A percentile compares a stretch with the other conserved stretches of the same genome.
These are phyloP conservation scores for Pseudomicrostroma phylloplanum DNA, from an alignment of 1,284 basidiomycete species.

Conservation along the genomic window DNA sequence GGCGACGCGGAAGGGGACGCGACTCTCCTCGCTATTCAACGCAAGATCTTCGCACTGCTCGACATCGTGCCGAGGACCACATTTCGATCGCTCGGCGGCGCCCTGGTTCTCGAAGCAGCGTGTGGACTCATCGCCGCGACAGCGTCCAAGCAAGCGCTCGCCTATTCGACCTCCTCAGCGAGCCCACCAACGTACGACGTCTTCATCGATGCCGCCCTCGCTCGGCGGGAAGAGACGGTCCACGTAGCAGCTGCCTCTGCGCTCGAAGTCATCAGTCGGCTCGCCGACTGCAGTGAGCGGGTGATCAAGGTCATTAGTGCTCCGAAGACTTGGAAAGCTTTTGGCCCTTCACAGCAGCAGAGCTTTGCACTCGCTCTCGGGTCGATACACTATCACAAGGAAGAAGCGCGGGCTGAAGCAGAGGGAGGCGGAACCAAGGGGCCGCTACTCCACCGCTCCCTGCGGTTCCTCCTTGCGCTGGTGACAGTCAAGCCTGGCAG, in stretches of 20 bases:
- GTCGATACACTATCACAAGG: conserved; percentile 59
- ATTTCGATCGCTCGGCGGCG: conserved; percentile 64
- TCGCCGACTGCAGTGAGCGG: conserved; percentile 58
- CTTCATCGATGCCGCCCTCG: conserved; percentile 67
- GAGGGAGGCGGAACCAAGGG: not conserved
- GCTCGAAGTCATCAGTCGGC: conserved; percentile 62
- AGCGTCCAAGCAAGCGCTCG: conserved; percentile 36
- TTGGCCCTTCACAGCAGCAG: conserved; percentile 63
- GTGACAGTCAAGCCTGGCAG: not conserved
- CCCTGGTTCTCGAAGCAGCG: conserved; percentile 66
- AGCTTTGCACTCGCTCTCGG: conserved; percentile 72
- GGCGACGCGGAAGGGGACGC: conserved; percentile 5
- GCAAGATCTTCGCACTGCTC: conserved; percentile 57
- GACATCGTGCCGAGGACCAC: conserved; percentile 57
- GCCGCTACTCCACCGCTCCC: not conserved
- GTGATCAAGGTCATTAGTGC: conserved; percentile 55
- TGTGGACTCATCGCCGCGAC: conserved; percentile 67
- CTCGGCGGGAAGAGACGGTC: conserved; percentile 62
- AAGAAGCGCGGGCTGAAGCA: conserved; percentile 38
- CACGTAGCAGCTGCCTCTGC: conserved; percentile 69
- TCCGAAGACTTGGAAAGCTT: conserved; percentile 54
- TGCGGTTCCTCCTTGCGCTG: conserved; percentile 11
- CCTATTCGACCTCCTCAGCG: not conserved
- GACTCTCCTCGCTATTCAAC: not conserved
- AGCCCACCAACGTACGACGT: conserved; percentile 57